phyloP scores from a whole-genome alignment of 495 filamentous ascomycete genomes.

The Aspergillus leporis region DNA sequence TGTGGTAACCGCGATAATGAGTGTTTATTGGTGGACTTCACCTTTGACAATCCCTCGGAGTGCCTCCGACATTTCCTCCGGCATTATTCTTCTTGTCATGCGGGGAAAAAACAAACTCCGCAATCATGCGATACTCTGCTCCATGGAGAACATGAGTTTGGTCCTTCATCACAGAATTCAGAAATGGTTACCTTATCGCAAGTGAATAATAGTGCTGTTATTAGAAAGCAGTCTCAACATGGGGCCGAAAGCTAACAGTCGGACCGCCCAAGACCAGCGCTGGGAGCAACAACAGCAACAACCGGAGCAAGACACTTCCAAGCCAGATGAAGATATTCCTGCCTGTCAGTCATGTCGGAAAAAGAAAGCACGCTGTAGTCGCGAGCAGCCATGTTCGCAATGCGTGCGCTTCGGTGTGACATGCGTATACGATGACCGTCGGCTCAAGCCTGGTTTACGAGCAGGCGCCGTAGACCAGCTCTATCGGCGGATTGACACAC shows the following conservation, averaged over 20 bases:
- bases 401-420: conserved; percentile 31
- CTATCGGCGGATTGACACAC: conserved; percentile 34
- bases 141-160: background rate
- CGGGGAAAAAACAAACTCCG: background rate
- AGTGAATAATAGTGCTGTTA: background rate
- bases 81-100: background rate
- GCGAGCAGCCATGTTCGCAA: conserved; percentile 40
- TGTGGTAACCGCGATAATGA: too few relatives aligned
- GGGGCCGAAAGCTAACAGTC: background rate
- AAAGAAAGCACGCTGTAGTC: conserved; percentile 43
- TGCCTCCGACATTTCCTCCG: background rate
- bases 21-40: background rate
- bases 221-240: background rate
- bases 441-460: conserved; percentile 37
- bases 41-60: background rate
- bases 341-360: conserved; percentile 43
- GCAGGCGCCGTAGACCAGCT: conserved; percentile 44
- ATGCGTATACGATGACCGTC: conserved; percentile 39
- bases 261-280: background rate
- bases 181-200: background rate
- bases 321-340: conserved; percentile 22
- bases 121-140: background rate
- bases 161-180: background rate
- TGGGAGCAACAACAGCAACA: conserved; percentile 2
- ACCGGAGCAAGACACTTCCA: conserved; percentile 2